Conservation (phyloP, 495 filamentous ascomycete genomes). For the Talaromyces nanjingensis region DNA sequence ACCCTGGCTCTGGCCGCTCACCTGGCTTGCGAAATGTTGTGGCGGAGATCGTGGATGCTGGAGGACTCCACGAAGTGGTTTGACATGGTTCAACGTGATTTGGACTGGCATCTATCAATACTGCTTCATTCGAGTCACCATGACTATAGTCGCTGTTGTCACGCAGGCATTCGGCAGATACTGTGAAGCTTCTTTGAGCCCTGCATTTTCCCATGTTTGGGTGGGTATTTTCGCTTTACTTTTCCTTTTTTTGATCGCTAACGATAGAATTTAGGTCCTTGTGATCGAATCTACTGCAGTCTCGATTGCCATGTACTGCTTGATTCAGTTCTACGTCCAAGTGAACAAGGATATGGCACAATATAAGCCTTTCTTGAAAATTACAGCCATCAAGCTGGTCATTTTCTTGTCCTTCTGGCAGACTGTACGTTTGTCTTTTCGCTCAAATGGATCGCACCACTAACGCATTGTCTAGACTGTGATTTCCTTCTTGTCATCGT, state of each 20-base stretch:
- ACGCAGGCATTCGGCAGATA: slow-evolving; percentile 64
- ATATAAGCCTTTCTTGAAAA: slow-evolving; percentile 70
- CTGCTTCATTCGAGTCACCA: slow-evolving; percentile 77
- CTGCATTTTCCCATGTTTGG: slow-evolving; percentile 80
- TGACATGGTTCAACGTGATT: slow-evolving; percentile 32
- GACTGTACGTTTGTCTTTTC: slow-evolving; percentile 34
- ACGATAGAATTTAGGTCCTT: slow-evolving; percentile 41
- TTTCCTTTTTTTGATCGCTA: slow-evolving; percentile 11
- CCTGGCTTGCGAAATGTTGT: slow-evolving; percentile 58
- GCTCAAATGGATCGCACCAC: neutral
- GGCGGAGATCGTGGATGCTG: slow-evolving; percentile 59
- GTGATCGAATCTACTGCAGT: slow-evolving; percentile 67
- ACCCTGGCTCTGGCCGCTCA: slow-evolving; percentile 52
- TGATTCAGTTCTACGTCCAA: slow-evolving; percentile 87
- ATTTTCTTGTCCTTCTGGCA: slow-evolving; percentile 98
- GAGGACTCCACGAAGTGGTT: slow-evolving; percentile 36
- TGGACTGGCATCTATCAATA: slow-evolving; percentile 89
- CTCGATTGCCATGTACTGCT: slow-evolving; percentile 82
- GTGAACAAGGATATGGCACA: slow-evolving; percentile 59
- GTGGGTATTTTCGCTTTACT: slow-evolving; percentile 34
- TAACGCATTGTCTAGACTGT: slow-evolving; percentile 36
- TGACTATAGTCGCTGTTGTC: slow-evolving; percentile 72
- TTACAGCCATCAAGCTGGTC: slow-evolving; percentile 84
- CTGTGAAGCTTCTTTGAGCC: slow-evolving; percentile 71
- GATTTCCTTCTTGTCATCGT: slow-evolving; percentile 62